phyloP scores from a whole-genome alignment of 805 yeast genomes.

The Torulaspora microellipsoides region DNA sequence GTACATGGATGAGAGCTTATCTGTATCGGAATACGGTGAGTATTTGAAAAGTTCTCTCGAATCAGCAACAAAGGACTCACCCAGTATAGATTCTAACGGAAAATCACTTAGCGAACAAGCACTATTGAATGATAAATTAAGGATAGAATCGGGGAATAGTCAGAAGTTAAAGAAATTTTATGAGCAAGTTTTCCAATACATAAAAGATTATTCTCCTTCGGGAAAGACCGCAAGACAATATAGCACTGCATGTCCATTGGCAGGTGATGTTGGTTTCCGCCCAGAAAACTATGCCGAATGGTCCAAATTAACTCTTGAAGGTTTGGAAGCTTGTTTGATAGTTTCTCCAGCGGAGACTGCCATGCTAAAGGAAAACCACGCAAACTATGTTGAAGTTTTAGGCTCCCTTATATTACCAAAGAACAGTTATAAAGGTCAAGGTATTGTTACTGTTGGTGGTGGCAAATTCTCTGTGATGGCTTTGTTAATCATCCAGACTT shows the following conservation, averaged over 20 bases:
- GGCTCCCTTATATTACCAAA: slow-evolving; percentile 18
- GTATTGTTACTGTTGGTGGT: slow-evolving; percentile 68
- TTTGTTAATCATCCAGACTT: slow-evolving; percentile 55
- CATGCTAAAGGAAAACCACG: slow-evolving; percentile 20
- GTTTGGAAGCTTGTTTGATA: slow-evolving; percentile 24
- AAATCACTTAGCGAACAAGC: not conserved
- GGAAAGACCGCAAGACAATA: slow-evolving; percentile 23
- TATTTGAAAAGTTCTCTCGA: slow-evolving; percentile 13
- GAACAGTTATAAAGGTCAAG: slow-evolving; percentile 37
- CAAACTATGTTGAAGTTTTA: slow-evolving; percentile 16
- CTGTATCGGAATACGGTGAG: slow-evolving; percentile 18
- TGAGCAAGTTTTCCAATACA: slow-evolving; percentile 22
- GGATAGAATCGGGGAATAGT: not conserved
- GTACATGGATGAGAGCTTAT: slow-evolving; percentile 13
- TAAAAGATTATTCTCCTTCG: slow-evolving; percentile 23
- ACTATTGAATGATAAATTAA: not conserved
- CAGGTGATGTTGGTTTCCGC: slow-evolving; percentile 24
- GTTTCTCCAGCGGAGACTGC: slow-evolving; percentile 16
- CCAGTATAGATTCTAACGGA: not conserved
- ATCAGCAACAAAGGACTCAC: not conserved
- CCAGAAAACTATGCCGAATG: slow-evolving; percentile 21
- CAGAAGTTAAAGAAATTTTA: slow-evolving; percentile 22
- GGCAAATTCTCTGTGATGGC: slow-evolving; percentile 73
- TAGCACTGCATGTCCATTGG: slow-evolving; percentile 16
- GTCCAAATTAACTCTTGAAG: slow-evolving; percentile 18